A percentile compares a stretch with the other conserved stretches of the same genome.
Evolutionary conservation across 2,329 filamentous ascomycete genomes (phyloP).

Genomic region (Nemania bipapillata): DNA sequence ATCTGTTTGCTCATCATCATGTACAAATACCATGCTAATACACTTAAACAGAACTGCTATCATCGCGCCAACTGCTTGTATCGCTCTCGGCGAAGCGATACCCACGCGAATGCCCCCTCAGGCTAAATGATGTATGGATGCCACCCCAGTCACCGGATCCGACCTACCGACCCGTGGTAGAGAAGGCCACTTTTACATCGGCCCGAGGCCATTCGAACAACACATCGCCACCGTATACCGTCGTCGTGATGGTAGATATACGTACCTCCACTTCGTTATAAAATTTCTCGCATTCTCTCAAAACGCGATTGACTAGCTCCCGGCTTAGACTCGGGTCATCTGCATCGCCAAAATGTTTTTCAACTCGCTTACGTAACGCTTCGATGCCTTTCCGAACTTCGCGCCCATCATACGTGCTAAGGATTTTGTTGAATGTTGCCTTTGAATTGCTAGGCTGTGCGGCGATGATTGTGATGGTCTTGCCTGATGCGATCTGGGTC

Average conservation of each 20-base stretch:
- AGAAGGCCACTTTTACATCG: conserved; percentile 70
- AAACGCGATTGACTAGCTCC: conserved; percentile 67
- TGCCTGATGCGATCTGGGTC: conserved; percentile 70
- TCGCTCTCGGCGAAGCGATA: conserved; percentile 34
- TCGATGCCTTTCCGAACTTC: conserved; percentile 92
- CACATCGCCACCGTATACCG: conserved; percentile 73
- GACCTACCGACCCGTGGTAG: conserved; percentile 49
- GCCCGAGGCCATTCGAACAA: conserved; percentile 73
- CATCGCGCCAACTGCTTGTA: conserved; percentile 31
- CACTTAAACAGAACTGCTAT: conserved; percentile 33
- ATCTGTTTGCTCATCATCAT: conserved; percentile 43
- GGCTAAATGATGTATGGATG: conserved; percentile 30
- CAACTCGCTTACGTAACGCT: conserved; percentile 86
- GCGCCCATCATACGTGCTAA: conserved; percentile 81
- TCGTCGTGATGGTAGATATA: conserved; percentile 68
- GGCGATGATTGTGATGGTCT: conserved; percentile 73
- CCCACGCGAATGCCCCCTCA: conserved; percentile 26
- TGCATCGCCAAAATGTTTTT: conserved; percentile 95
- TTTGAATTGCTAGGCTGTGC: conserved; percentile 85
- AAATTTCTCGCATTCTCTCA: conserved; percentile 70
- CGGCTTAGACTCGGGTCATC: conserved; percentile 76
- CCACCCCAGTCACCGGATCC: conserved; percentile 45
- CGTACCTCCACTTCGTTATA: conserved; percentile 71
- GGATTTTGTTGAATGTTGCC: conserved; percentile 83
- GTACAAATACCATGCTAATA: conserved; percentile 34